Base-by-base conservation (phyloP, 306 rosid genomes). In the Canavalia gladiata region DNA sequence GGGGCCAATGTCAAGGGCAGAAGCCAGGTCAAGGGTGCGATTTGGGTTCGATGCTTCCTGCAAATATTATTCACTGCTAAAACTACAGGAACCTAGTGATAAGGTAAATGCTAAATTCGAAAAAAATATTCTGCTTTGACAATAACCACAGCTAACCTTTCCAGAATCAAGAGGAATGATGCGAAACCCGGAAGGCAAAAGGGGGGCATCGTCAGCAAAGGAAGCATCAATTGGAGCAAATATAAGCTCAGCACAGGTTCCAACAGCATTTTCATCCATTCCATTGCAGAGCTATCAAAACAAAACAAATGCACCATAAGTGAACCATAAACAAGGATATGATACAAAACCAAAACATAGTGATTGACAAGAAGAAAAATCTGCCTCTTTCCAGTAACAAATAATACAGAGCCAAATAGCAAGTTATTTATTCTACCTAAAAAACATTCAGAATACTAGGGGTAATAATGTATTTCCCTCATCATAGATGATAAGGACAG, bases 181-280 rank as follows among this genome's bases (percentile, higher is more conserved):
- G 62, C 99, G 98, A 71, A 96, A 96, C 55, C 99, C 99, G 58
- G 99, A 96, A 59, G 99, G 99, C 41, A 96, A 84, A 81, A 96
- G 97, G 18, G 98, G 98, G 42, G 99, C 99, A 84, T 96, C 99
- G 79, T 96, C 99, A 76, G 99, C 98, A 86, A 96, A 96, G 57
- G 99, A 94, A 29, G 97, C 97, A 87, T 96, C 99, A 66, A 96
- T 96, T 41, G 99, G 99, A 84, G 99, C 99, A 76, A 94, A 96
- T 62, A 96, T 89, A n/a, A 96, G 97, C 77, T 96, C 98, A 6
- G 99, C 98, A 87, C 97, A 92, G 45, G 98, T 90, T 71, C 99
- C 99, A 35, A 94, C 88, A 70, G 99, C 98, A 79, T 87, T 94
- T 88, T 96, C 99, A 72, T 96, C 99, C 97, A 96, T 96, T 84